A percentile compares a stretch with the other conserved stretches of the same genome.
These are phyloP conservation scores for Postia placenta DNA, from an alignment of 768 basidiomycete species.

Conservation along the genomic window DNA sequence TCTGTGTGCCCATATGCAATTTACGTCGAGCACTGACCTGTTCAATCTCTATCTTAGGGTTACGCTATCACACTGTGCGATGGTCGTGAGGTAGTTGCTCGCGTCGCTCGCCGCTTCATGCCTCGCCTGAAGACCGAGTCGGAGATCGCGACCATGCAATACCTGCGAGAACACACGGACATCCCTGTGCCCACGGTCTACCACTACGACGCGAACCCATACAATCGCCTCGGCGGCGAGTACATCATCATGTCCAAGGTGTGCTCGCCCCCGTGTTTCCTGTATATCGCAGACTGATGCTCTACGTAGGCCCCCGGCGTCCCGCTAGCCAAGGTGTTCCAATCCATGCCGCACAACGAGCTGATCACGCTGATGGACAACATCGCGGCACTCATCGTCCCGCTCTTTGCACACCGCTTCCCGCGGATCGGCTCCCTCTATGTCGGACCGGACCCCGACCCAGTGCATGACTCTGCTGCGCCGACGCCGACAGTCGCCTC, in stretches of 20 bases:
- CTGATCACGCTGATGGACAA: constrained; percentile 62
- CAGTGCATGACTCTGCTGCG: constrained; percentile 10
- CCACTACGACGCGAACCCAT: constrained; percentile 77
- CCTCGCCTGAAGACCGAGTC: constrained; percentile 82
- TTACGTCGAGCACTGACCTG: background rate
- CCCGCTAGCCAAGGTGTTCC: constrained; percentile 65
- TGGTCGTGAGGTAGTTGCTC: constrained; percentile 59
- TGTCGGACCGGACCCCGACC: constrained; percentile 33
- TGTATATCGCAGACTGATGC: constrained; percentile 3
- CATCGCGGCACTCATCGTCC: constrained; percentile 61
- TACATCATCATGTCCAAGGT: constrained; percentile 88
- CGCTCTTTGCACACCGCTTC: constrained; percentile 75
- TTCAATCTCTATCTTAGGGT: constrained; percentile 38
- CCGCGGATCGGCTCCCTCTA: constrained; percentile 71
- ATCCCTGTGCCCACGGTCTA: constrained; percentile 75
- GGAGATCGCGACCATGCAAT: constrained; percentile 82
- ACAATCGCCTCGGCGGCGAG: constrained; percentile 79
- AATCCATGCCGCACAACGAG: constrained; percentile 58
- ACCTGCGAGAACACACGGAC: constrained; percentile 60
- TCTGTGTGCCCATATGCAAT: background rate
- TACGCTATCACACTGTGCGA: constrained; percentile 68
- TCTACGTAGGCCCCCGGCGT: constrained; percentile 61
- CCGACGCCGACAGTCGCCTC: constrained; percentile 23
- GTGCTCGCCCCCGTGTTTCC: constrained; percentile 9
- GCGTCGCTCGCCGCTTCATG: constrained; percentile 83